phyloP scores from a whole-genome alignment of 2,329 filamentous ascomycete species.

The Aspergillus caelatus region DNA sequence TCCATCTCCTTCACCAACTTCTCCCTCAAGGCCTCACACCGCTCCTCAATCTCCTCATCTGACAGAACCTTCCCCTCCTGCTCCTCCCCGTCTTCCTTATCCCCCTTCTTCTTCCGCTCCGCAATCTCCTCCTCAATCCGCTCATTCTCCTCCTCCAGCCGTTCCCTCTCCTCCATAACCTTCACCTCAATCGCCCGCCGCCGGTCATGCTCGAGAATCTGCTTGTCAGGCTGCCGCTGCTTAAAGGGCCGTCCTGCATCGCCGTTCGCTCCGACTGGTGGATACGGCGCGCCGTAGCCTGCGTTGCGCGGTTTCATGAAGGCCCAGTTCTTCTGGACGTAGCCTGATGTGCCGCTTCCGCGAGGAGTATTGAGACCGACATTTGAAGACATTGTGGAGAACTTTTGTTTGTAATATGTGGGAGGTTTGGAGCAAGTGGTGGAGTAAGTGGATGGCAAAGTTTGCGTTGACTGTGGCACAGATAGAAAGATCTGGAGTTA shows the following conservation, averaged over 20 bases:
- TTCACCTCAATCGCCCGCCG: conserved; percentile 90
- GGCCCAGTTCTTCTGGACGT: conserved; percentile 94
- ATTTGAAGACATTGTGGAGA: conserved; percentile 80
- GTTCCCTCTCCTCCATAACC: conserved; percentile 85
- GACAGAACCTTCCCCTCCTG: conserved; percentile 51
- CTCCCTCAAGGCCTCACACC: conserved; percentile 67
- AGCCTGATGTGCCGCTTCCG: conserved; percentile 94
- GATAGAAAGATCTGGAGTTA: not conserved
- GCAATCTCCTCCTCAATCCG: conserved; percentile 71
- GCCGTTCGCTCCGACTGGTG: conserved; percentile 50
- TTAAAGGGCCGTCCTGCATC: conserved; percentile 62
- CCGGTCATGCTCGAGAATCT: conserved; percentile 91
- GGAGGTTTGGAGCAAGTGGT: not conserved
- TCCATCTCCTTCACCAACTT: conserved; percentile 63
- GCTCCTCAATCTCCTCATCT: conserved; percentile 87
- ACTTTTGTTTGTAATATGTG: not conserved
- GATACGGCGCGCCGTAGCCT: conserved; percentile 71
- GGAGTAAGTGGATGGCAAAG: not conserved
- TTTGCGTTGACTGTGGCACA: not conserved
- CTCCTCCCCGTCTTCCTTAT: conserved; percentile 21
- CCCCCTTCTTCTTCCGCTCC: conserved; percentile 68
- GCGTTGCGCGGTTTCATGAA: conserved; percentile 80
- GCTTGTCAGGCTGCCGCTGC: conserved; percentile 85
- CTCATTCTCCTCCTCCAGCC: conserved; percentile 79
- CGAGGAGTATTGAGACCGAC: conserved; percentile 93